Evolutionary conservation across 2,329 filamentous ascomycete genomes (phyloP), one percentile per base, ranked within the genome.

Genomic region (Ascochyta viciae-villosae): DNA sequence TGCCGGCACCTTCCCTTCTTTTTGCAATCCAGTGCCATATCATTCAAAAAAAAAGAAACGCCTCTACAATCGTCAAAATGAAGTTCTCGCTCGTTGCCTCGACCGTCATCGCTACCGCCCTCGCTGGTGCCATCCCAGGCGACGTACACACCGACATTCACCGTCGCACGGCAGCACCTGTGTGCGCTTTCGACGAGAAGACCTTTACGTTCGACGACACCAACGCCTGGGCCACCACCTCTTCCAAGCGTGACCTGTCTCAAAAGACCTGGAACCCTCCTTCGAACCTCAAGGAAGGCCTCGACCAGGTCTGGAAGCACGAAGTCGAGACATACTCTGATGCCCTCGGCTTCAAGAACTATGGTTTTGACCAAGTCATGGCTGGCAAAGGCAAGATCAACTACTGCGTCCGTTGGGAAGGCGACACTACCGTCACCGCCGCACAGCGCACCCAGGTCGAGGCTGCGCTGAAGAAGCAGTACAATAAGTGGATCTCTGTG

Each of bases 391-490:
- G 77, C 62, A 72, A 65, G 58, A 65, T 78, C 61, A 74, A 77
- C 59, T 74, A 76, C 62, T 81, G 78, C 48, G 78, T 81, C 4
- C 75, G 79, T 38, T 81, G 79, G 79, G 78, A 81, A 52, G 78
- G 76, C 0, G 71, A 61, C 23, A 60, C 69, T 4, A 63, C 68
- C 1, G 73, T 79, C 7, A 75, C 74, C 0, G 75, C 74, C 7
- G 76, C 69, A 1, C 73, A 80, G 54, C 76, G 79, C 13, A 66
- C 65, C 13, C 63, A 77, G 46, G 64, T 80, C 27, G 72, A 76
- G 39, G 49, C 66, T 4, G 73, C 74, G 0, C 63, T 78, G 4
- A 67, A 75, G 45, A 63, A 64, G 29, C 71, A 73, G 13, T 76
- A 78, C 65, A 67, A 74, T 46, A 74, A 75, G 53, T 80, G 77